Evolutionary conservation across 495 filamentous ascomycete genomes (phyloP).

Genomic region (Melanomma pulvis-pyrius): DNA sequence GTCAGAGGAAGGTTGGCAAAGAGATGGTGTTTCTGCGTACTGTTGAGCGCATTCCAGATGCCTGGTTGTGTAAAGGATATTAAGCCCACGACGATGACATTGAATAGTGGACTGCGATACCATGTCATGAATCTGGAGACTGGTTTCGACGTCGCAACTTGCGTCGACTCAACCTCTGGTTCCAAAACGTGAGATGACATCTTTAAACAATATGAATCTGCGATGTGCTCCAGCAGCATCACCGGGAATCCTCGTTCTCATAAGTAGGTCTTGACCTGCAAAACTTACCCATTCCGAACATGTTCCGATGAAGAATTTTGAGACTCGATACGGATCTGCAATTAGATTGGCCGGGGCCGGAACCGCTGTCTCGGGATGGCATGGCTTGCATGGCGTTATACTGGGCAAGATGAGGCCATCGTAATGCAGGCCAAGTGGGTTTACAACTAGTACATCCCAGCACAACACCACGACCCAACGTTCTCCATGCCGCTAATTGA

Average conservation of each 20-base stretch:
- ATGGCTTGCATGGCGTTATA: slow-evolving; percentile 2
- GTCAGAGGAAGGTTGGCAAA: not conserved
- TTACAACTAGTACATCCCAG: not conserved
- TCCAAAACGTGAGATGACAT: slow-evolving; percentile 1
- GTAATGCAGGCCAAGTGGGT: not conserved
- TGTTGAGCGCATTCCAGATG: slow-evolving; percentile 63
- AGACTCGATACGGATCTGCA: not conserved
- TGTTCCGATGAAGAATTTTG: not conserved
- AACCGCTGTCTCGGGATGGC: not conserved
- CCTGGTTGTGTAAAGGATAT: slow-evolving; percentile 62
- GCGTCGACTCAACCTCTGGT: not conserved
- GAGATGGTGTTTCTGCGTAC: slow-evolving; percentile 17
- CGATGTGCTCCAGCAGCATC: no score
- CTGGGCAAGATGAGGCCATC: slow-evolving; percentile 1
- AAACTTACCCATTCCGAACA: not conserved
- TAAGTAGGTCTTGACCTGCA: not conserved
- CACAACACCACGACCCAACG: not conserved
- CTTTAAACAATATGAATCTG: not conserved
- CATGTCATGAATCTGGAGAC: slow-evolving; percentile 21
- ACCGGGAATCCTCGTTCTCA: not conserved
- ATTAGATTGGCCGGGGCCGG: not conserved
- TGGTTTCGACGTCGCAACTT: not conserved
- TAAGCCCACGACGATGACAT: slow-evolving; percentile 58
- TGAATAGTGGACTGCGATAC: slow-evolving; percentile 59
- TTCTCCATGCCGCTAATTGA: not conserved